phyloP scores from a whole-genome alignment of 2,329 filamentous ascomycete species.

The Rugonectria rugulosa region DNA sequence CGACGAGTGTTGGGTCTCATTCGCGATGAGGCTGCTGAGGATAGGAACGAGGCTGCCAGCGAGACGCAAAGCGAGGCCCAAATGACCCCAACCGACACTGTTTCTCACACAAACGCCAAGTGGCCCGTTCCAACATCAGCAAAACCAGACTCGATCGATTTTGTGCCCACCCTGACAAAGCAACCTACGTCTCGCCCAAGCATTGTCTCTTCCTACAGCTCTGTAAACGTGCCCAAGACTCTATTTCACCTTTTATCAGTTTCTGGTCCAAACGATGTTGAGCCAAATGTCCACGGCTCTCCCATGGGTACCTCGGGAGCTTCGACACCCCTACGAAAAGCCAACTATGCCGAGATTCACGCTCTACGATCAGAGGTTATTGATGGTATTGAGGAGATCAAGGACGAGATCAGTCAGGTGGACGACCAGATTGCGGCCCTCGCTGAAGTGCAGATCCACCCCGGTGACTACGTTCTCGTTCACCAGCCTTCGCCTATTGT shows the following conservation, averaged over 20 bases:
- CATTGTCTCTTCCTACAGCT: constrained; percentile 67
- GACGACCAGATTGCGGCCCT: constrained; percentile 92
- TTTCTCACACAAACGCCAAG: constrained; percentile 39
- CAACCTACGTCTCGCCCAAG: constrained; percentile 61
- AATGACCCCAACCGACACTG: constrained; percentile 50
- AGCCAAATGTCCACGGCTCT: constrained; percentile 49
- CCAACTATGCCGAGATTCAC: constrained; percentile 58
- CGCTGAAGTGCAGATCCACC: constrained; percentile 90
- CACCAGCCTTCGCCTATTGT: constrained; percentile 87
- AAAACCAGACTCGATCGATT: constrained; percentile 46
- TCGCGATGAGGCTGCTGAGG: constrained; percentile 87
- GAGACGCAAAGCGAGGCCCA: constrained; percentile 64
- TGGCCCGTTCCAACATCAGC: constrained; percentile 43
- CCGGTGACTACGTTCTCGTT: constrained; percentile 90
- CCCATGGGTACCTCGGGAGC: constrained; percentile 57
- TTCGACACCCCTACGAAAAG: constrained; percentile 55
- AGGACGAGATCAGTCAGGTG: constrained; percentile 91
- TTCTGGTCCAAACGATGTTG: constrained; percentile 58
- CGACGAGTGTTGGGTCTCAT: constrained; percentile 89
- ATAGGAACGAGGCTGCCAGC: constrained; percentile 69
- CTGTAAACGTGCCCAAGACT: constrained; percentile 74
- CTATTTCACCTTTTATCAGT: constrained; percentile 90
- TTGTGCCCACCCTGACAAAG: constrained; percentile 38
- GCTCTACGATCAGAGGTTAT: constrained; percentile 90
- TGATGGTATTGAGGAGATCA: constrained; percentile 92